Evolutionary conservation across 371 early-diverging fungal genomes (phyloP).

Genomic region (Rhizopus microsporus): DNA sequence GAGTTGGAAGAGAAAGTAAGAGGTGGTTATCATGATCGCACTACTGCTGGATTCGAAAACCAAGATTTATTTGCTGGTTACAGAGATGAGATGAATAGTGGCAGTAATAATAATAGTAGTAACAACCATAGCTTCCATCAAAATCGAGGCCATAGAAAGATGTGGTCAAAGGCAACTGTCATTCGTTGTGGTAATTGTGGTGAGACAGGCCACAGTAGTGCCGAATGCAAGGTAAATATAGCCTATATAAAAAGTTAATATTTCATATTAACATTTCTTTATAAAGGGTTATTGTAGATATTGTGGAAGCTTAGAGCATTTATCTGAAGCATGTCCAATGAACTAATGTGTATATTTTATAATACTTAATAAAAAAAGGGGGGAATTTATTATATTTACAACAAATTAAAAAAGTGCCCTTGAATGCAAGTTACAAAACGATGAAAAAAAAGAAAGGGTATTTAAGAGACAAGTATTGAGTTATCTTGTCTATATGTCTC

Average conservation of each 20-base stretch:
- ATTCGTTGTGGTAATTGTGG: conserved; percentile 58
- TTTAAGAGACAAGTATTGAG: conserved; percentile 34
- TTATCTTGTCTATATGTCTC: conserved; percentile 39
- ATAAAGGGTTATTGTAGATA: conserved; percentile 40
- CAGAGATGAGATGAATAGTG: conserved; percentile 23
- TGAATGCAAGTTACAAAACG: background rate
- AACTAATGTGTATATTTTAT: conserved; percentile 13
- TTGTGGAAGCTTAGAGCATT: conserved; percentile 38
- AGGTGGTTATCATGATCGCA: conserved; percentile 19
- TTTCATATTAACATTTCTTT: background rate
- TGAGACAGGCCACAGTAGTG: conserved; percentile 50
- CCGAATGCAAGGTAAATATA: conserved; percentile 47
- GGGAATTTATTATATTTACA: background rate
- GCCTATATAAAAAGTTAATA: background rate
- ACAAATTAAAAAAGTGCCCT: conserved; percentile 7
- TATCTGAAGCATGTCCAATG: conserved; percentile 39
- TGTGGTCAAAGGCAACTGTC: conserved; percentile 21
- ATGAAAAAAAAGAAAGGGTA: background rate
- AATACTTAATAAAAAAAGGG: conserved; percentile 6
- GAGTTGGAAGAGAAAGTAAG: conserved; percentile 16
- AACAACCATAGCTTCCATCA: conserved; percentile 7
- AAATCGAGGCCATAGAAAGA: conserved; percentile 12
- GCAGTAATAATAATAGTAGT: background rate
- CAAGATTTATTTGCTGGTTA: conserved; percentile 32
- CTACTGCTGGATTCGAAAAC: conserved; percentile 34